Percentiles rank a stretch among this genome's conserved stretches.
Conservation (phyloP, 441 rosid genomes). For the Mallotus japonicus region DNA sequence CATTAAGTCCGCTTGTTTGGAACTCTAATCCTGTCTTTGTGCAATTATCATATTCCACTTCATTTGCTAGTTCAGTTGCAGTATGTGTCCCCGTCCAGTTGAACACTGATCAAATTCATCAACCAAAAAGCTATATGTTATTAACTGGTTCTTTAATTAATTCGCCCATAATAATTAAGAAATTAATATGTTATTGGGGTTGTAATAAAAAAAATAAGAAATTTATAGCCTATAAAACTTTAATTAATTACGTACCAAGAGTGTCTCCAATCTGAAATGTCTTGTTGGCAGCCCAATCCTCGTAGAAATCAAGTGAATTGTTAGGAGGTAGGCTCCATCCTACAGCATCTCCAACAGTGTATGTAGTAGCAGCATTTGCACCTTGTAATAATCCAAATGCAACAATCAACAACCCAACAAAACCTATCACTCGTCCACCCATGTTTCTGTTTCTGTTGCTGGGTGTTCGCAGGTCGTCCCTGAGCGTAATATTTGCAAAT, state of each 20-base stretch:
- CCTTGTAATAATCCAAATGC: neutral
- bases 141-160: no score
- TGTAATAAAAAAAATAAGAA: neutral
- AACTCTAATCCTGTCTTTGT: neutral
- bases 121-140: no score
- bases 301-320: slow-evolving; percentile 19
- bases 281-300: slow-evolving; percentile 21
- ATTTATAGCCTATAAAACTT: neutral
- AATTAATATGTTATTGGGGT: no score
- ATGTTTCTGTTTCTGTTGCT: neutral
- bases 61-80: slow-evolving; percentile 17
- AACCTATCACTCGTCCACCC: neutral
- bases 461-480: slow-evolving; percentile 4
- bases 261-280: slow-evolving; percentile 30
- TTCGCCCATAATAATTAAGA: no score
- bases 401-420: neutral
- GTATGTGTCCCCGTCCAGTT: slow-evolving; percentile 27
- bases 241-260: neutral
- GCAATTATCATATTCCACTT: slow-evolving; percentile 28
- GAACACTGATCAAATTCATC: slow-evolving; percentile 22
- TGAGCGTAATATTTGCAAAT: neutral
- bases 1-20: slow-evolving; percentile 14
- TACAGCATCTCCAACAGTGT: slow-evolving; percentile 7
- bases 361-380: slow-evolving; percentile 12
- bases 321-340: slow-evolving; percentile 24